Base-by-base conservation (phyloP, 2,329 filamentous ascomycete species). In the Xylariaceae sp. region DNA sequence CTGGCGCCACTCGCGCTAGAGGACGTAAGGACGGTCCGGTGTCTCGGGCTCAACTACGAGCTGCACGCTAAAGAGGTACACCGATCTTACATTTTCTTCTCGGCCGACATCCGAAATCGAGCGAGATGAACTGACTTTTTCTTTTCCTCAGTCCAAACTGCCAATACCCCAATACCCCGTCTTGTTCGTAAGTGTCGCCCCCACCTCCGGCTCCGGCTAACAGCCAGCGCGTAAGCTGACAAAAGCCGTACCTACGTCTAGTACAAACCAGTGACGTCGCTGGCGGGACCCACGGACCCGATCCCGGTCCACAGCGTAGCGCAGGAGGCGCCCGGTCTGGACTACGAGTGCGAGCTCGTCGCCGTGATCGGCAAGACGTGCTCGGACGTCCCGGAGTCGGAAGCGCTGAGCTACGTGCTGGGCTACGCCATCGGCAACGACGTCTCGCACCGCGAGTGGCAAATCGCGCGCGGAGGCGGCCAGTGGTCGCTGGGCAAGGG, bases 331-430 rank as follows among this genome's bases (percentile, higher is more conserved):
- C 75, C 77, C n/a, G 86, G 86, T 0, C 75, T 91, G 18, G 90
- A 93, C 73, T 93, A 93, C 72, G 90, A 93, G 74, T 90, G 88
- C 70, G 90, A 93, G 74, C 80, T 93, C 6, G 87, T 91, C 14
- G 79, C 85, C 40, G 78, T 93, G 7, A 90, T 93, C 60, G 88
- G 88, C 20, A 88, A 86, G 71, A 76, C 81, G 57, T 88, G 85
- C 57, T 74, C 77, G 43, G 81, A 91, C 67, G 85, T 93, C 12
- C 71, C 84, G 1, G 87, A 89, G 73, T 77, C 78, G 1, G 73
- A 83, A 20, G 89, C 89, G 0, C 75, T 92, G n/a, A 76, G 87
- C 50, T 87, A 90, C 66, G 87, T 93, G 2, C 77, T 91, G 1
- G 90, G 90, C 4, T 93, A 92, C 69, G 80, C 86, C 2, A 82